Base-by-base conservation (phyloP, 2,329 filamentous ascomycete genomes). In the Shiraia bambusicola region DNA sequence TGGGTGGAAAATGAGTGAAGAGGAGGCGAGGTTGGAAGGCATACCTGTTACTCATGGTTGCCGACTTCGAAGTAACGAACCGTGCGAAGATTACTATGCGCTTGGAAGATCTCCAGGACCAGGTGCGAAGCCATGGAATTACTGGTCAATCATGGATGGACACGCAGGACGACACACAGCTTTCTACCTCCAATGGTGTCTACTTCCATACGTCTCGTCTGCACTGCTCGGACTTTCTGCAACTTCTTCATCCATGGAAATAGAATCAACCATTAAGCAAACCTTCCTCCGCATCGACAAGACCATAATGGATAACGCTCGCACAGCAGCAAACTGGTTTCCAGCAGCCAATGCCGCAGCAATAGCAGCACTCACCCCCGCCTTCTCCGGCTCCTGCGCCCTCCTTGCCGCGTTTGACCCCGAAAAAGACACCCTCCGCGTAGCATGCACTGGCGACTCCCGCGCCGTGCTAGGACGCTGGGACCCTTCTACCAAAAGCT, bases 371-470 rank as follows among this genome's bases (percentile, higher is more conserved):
- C 59, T 74, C 2, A 57, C 58, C 0, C 63, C 69, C 24, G 73
- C 69, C 2, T 70, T 72, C 37, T 67, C 75, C 1, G 83, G 83
- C 4, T 84, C 81, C 3, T 86, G 82, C 50, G 83, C 83, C 9
- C 69, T 86, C 1, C 69, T 87, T 2, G 74, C 82, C 0, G 66
- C 85, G 2, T 86, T 80, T 56, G 82, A 88, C 47, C 74, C 80
- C 0, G 43, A 53, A 1, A 70, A 71, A 1, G 71, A 72, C 4
- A 78, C 70, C 0, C 66, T 88, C 0, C 77, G 79, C 16, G 81
- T 85, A 2, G 84, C 84, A 0, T 83, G 81, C 47, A 79, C 79
- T 0, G 85, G 85, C 0, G 84, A 88, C 65, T 86, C 81, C 1
- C 76, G 83, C 26, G 83, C 83, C 9, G 81, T 87, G 0, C 71